phyloP scores from a whole-genome alignment of 2,329 filamentous ascomycete species.

The Coniosporium tulheliwenetii region DNA sequence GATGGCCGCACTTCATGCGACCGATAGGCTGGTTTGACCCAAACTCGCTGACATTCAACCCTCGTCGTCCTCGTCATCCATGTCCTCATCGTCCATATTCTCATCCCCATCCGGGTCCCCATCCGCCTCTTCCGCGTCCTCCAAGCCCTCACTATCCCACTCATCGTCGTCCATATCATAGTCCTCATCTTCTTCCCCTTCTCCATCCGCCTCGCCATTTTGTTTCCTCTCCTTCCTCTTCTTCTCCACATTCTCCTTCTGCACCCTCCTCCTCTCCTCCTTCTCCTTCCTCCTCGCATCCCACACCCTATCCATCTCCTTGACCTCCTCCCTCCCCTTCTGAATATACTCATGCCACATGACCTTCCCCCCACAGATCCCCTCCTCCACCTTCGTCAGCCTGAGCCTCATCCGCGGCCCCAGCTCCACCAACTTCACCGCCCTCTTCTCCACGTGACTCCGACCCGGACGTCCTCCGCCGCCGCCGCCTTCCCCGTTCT shows the following conservation, averaged over 20 bases:
- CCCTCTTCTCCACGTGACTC: slow-evolving; percentile 59
- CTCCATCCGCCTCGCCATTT: slow-evolving; percentile 24
- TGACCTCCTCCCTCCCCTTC: slow-evolving; percentile 65
- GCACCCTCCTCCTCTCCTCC: slow-evolving; percentile 63
- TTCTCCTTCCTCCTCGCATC: slow-evolving; percentile 64
- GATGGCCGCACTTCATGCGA: no score
- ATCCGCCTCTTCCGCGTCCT: slow-evolving; percentile 31
- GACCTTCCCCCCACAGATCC: slow-evolving; percentile 72
- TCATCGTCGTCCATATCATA: slow-evolving; percentile 39
- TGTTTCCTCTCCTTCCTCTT: slow-evolving; percentile 51
- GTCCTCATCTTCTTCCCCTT: slow-evolving; percentile 28
- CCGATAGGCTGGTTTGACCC: no score
- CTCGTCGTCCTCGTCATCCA: slow-evolving; percentile 7
- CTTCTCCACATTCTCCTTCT: slow-evolving; percentile 79
- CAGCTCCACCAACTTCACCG: slow-evolving; percentile 82
- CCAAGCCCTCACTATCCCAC: slow-evolving; percentile 27
- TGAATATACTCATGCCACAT: slow-evolving; percentile 96
- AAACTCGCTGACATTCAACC: not conserved
- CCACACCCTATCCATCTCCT: slow-evolving; percentile 71
- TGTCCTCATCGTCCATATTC: slow-evolving; percentile 14
- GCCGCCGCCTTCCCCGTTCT: slow-evolving; percentile 9
- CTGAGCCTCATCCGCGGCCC: slow-evolving; percentile 80
- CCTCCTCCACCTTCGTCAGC: slow-evolving; percentile 92
- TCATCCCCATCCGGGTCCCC: slow-evolving; percentile 16
- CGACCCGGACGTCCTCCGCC: slow-evolving; percentile 16